These are phyloP conservation scores for Neobulgaria alba DNA, from an alignment of 2,329 filamentous ascomycete species.

Conservation along the genomic window DNA sequence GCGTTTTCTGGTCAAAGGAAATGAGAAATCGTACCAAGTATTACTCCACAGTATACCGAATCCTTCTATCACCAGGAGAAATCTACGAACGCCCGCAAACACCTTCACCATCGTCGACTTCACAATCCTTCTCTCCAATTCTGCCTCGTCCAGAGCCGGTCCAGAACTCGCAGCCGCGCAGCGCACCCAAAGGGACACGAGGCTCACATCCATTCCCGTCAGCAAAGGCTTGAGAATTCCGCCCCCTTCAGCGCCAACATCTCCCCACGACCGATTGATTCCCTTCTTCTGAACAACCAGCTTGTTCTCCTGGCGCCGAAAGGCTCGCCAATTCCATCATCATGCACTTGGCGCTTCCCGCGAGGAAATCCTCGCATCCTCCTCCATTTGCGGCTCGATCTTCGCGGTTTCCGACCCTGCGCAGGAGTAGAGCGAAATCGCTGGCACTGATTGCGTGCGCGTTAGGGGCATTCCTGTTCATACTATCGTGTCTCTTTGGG, in stretches of 20 bases:
- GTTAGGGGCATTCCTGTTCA: conserved; percentile 42
- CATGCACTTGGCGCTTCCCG: conserved; percentile 88
- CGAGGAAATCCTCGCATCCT: conserved; percentile 73
- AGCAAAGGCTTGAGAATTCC: not conserved
- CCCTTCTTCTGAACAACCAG: no score
- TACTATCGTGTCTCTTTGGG: conserved; percentile 38
- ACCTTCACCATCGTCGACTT: not conserved
- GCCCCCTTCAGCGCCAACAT: not conserved
- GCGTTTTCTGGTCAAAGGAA: no score
- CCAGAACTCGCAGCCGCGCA: no score
- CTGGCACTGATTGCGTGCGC: conserved; percentile 39
- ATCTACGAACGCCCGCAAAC: no score
- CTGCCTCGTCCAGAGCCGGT: no score
- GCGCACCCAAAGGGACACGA: not conserved
- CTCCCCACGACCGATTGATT: not conserved
- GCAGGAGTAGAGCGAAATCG: conserved; percentile 55
- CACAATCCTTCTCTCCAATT: no score
- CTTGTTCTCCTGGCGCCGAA: conserved; percentile 8
- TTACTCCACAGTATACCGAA: not conserved
- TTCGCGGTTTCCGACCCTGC: conserved; percentile 44
- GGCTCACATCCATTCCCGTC: not conserved
- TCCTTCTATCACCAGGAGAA: not conserved
- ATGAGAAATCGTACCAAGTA: no score
- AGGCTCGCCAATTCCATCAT: conserved; percentile 21
- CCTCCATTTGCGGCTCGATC: conserved; percentile 59